phyloP scores from a whole-genome alignment of 75 land plant genomes.

The Ceratopteris richardii region DNA sequence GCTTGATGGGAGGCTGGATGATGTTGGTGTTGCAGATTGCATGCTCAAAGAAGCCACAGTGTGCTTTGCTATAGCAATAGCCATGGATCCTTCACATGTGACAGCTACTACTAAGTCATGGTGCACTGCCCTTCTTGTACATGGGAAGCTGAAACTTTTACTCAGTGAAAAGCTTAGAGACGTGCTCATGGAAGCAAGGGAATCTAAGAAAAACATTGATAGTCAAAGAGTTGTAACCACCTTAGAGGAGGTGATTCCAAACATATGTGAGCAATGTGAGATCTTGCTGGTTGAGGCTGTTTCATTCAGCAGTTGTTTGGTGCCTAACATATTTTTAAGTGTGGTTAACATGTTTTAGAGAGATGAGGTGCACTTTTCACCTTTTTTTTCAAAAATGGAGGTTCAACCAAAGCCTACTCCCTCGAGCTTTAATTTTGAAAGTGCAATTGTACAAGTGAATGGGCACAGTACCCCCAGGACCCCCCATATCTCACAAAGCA shows the following conservation, averaged over 20 bases:
- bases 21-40: conserved; percentile 39
- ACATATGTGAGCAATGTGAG: conserved; percentile 84
- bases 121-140: conserved; percentile 82
- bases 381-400: too few species aligned
- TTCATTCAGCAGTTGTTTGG: too few species aligned
- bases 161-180: conserved; percentile 51
- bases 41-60: conserved; percentile 50
- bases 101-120: conserved; percentile 61
- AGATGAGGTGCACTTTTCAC: too few species aligned
- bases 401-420: too few species aligned
- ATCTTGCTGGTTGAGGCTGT: conserved; percentile 80
- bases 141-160: conserved; percentile 76
- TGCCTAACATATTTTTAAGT: too few species aligned
- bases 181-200: too few species aligned
- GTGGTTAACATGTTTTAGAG: too few species aligned
- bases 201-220: too few species aligned
- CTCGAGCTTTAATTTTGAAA: too few species aligned
- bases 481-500: too few species aligned
- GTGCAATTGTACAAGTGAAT: too few species aligned
- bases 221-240: not conserved
- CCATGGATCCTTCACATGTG: conserved; percentile 64
- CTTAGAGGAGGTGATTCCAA: conserved; percentile 37
- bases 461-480: too few species aligned
- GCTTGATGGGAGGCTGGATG: conserved; percentile 28
- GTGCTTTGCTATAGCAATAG: conserved; percentile 50